Evolutionary conservation across 495 filamentous ascomycete species (phyloP), one percentile per base, ranked within the genome.

Genomic region (Penicillium antarcticum): DNA sequence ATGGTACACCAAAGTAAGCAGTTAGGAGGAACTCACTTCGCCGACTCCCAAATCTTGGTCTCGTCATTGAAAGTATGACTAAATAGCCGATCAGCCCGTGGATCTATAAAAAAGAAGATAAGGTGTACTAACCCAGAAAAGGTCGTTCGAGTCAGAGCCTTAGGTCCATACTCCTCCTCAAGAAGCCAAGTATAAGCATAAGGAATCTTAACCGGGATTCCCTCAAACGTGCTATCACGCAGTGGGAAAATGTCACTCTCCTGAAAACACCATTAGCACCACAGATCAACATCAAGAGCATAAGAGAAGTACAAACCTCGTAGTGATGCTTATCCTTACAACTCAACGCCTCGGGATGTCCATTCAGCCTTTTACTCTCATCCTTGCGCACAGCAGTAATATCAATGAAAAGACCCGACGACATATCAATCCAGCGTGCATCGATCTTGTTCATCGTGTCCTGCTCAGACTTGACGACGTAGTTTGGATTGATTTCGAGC

Each of bases 201-300:
- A 7, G 91, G 91, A 43, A 95, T 79, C 61, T 81, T 81, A 12
- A 89, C 90, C 11, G 80, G 76, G 17, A 86, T 77, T 42, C 80
- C 87, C 69, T 96, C 91, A 58, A 92, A 96, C 52, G 78, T 72
- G 49, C 85, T 89, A 40, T 87, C 82, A 14, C 89, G 76, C 55
- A 96, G 64, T 4, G 92, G 91, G 67, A 84, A 96, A 31, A 97
- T 80, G 56, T 95, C 84, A 29, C 72, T 72, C 37, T 80, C 80
- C 66, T 76, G 44, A 31, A 43, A 24, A 13, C 4, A 29, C 24
- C 14, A 13, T 40, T 34, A 53, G 29, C 29, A 29, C 8, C 1
- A 46, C 7, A 33, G 3, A 13, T 17, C 29, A n/a, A 31, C 24
- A 42, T 6, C 17, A n/a, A 31, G 11, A 14, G n/a, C 14, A 17